phyloP scores from a whole-genome alignment of 805 yeast genomes.

The Candida sithepensis region DNA sequence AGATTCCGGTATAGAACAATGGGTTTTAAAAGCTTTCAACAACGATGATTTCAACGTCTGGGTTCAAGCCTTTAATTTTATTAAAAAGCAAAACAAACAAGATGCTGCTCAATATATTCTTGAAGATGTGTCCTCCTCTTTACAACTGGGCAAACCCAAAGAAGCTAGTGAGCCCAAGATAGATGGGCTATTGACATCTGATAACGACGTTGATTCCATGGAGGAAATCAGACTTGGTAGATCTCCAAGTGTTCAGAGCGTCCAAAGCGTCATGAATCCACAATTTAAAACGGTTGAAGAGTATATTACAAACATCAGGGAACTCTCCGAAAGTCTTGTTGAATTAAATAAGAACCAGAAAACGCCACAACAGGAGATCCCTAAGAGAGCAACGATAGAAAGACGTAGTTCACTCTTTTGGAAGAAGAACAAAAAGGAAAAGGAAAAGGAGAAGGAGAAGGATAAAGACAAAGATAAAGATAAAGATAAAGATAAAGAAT shows the following conservation, averaged over 20 bases:
- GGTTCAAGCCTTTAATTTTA: constrained; percentile 71
- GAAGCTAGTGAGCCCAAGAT: background rate
- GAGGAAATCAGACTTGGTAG: constrained; percentile 20
- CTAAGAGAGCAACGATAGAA: constrained; percentile 9
- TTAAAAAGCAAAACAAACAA: constrained; percentile 32
- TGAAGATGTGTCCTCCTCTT: background rate
- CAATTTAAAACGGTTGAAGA: constrained; percentile 16
- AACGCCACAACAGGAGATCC: constrained; percentile 3
- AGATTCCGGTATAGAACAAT: constrained; percentile 93
- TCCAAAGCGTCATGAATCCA: constrained; percentile 8
- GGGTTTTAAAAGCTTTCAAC: constrained; percentile 76
- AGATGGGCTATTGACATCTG: background rate
- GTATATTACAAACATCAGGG: constrained; percentile 13
- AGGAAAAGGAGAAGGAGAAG: no score
- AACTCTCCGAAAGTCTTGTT: constrained; percentile 10
- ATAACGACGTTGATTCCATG: constrained; percentile 1
- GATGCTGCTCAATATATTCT: constrained; percentile 3
- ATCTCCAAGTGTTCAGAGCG: constrained; percentile 1
- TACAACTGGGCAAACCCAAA: background rate
- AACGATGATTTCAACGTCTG: constrained; percentile 70
- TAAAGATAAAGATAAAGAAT: constrained; percentile 8
- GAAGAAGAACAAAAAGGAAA: constrained; percentile 22
- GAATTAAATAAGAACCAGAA: background rate
- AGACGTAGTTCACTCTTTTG: constrained; percentile 21
- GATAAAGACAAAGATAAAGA: no score